Evolutionary conservation across 176 grass and related monocot genomes (phyloP).

Genomic region (Raddia distichophylla): DNA sequence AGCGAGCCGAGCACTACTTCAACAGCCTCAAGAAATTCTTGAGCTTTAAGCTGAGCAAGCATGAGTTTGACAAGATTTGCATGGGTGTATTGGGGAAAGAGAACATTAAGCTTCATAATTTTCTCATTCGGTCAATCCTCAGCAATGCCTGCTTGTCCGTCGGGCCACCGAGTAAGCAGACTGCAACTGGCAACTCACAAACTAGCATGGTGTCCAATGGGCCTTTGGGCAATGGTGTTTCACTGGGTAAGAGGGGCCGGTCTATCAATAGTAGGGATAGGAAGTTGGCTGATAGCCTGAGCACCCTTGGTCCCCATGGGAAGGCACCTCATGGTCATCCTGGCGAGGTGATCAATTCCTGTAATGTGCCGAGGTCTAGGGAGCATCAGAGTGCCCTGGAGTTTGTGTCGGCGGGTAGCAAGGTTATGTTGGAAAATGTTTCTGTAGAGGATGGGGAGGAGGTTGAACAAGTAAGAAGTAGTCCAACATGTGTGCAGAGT

Average conservation of each 20-base stretch:
- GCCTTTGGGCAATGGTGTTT: constrained; percentile 29
- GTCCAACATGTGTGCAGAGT: constrained; percentile 47
- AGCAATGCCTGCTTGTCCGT: constrained; percentile 40
- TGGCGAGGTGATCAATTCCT: constrained; percentile 31
- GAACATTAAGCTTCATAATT: constrained; percentile 52
- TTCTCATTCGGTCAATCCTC: constrained; percentile 49
- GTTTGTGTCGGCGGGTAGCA: constrained; percentile 24
- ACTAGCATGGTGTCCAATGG: constrained; percentile 38
- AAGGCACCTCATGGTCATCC: constrained; percentile 43
- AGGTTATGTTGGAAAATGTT: constrained; percentile 48
- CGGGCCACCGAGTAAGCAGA: constrained; percentile 40
- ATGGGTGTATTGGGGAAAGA: constrained; percentile 41
- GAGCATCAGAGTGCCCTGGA: constrained; percentile 31
- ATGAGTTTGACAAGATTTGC: constrained; percentile 51
- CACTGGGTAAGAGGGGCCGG: constrained; percentile 4
- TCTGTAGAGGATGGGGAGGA: constrained; percentile 59
- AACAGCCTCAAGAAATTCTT: constrained; percentile 44
- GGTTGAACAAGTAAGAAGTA: constrained; percentile 54
- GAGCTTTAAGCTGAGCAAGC: constrained; percentile 45
- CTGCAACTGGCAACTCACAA: constrained; percentile 44
- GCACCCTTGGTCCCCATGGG: constrained; percentile 34
- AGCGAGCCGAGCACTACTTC: constrained; percentile 45
- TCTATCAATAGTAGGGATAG: constrained; percentile 38
- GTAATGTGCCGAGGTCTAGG: constrained; percentile 28
- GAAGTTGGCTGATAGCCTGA: constrained; percentile 36